Evolutionary conservation across 164 flowering plant genomes (phyloP).

Genomic region (Sextonia rubra): DNA sequence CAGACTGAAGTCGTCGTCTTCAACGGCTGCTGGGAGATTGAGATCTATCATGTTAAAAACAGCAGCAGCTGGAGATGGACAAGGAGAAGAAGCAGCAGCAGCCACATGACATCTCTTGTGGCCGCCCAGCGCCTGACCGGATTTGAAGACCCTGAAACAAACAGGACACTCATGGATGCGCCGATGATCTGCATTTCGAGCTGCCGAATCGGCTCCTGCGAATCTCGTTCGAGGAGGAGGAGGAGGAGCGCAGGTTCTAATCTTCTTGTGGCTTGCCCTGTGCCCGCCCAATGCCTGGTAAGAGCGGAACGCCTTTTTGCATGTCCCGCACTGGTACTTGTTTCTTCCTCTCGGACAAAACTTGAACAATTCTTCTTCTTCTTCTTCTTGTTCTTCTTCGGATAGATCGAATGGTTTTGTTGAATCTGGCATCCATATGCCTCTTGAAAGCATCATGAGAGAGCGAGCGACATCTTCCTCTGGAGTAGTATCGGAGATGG

Average conservation of each 20-base stretch:
- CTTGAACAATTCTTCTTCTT: neutral
- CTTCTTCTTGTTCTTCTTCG: slow-evolving; percentile 1
- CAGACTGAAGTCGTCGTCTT: slow-evolving; percentile 46
- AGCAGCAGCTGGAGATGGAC: slow-evolving; percentile 4
- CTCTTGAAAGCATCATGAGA: slow-evolving; percentile 79
- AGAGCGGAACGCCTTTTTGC: slow-evolving; percentile 63
- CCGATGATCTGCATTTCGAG: slow-evolving; percentile 8
- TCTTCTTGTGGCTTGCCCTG: slow-evolving; percentile 83
- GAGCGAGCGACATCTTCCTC: slow-evolving; percentile 84
- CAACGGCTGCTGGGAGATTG: slow-evolving; percentile 73
- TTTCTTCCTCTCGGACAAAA: slow-evolving; percentile 12
- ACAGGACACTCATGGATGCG: slow-evolving; percentile 69
- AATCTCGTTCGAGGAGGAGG: neutral
- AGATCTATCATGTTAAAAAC: slow-evolving; percentile 54
- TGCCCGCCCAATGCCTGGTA: slow-evolving; percentile 93
- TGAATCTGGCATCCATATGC: slow-evolving; percentile 40
- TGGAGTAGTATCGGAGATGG: slow-evolving; percentile 59
- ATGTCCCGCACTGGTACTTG: slow-evolving; percentile 71
- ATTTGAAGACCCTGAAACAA: slow-evolving; percentile 61
- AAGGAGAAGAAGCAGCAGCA: slow-evolving; percentile 4
- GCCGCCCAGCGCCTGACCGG: slow-evolving; percentile 97
- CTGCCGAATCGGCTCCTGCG: slow-evolving; percentile 5
- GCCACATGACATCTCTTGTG: slow-evolving; percentile 75
- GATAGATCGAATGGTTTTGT: neutral
- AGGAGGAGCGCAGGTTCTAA: slow-evolving; percentile 20